Percentiles rank a stretch among this genome's conserved stretches.
phyloP scores from a whole-genome alignment of 176 grass and related monocot species.

The Hordeum vulgare region MorexV3_pseudomolecules_assembly NC_058519.1:103154001-103154500 shows the following conservation, averaged over 20 bases:
- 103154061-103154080: background rate
- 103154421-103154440: conserved; percentile 92
- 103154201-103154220: conserved; percentile 65
- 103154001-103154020: too few relatives aligned
- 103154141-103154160: background rate
- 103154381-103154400: background rate
- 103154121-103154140: background rate
- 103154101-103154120: background rate
- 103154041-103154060: background rate
- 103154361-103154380: background rate
- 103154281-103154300: conserved; percentile 99
- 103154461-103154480: conserved; percentile 95
- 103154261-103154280: conserved; percentile 85
- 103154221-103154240: conserved; percentile 96
- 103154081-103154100: background rate
- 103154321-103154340: conserved; percentile 15
- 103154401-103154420: conserved; percentile 80
- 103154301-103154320: conserved; percentile 91
- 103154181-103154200: background rate
- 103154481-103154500: conserved; percentile 54
- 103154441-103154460: conserved; percentile 83
- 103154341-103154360: background rate
- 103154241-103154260: conserved; percentile 86
- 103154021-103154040: background rate
- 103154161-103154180: background rate